These are phyloP conservation scores for Knufia petricola DNA, from an alignment of 2,329 filamentous ascomycete genomes.

Conservation along the genomic window DNA sequence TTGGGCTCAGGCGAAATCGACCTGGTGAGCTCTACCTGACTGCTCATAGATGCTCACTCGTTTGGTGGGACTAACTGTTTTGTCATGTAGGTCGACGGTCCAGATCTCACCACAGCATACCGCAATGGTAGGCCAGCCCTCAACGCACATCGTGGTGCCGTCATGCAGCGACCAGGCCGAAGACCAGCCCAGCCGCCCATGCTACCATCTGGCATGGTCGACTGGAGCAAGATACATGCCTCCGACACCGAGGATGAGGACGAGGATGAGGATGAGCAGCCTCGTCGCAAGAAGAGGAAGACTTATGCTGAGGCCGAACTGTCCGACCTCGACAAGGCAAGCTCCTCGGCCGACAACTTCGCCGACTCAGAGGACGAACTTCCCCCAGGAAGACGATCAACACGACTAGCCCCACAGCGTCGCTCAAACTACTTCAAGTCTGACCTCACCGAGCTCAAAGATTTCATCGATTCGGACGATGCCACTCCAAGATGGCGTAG, in stretches of 20 bases:
- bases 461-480: constrained; percentile 3
- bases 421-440: constrained; percentile 1
- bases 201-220: constrained; percentile 5
- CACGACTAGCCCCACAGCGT: constrained; percentile 3
- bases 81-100: not conserved
- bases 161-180: not conserved
- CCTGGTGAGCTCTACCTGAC: constrained; percentile 25
- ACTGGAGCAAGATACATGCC: constrained; percentile 14
- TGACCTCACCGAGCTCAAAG: constrained; percentile 1
- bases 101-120: not conserved
- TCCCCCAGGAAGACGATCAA: constrained; percentile 6
- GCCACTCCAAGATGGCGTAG: not conserved
- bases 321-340: constrained; percentile 8
- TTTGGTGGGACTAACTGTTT: not conserved
- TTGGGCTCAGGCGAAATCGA: constrained; percentile 30
- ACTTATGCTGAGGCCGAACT: constrained; percentile 9
- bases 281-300: constrained; percentile 9
- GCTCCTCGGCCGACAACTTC: constrained; percentile 10
- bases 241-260: constrained; percentile 16
- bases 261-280: constrained; percentile 14
- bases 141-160: not conserved
- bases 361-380: constrained; percentile 3
- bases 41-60: not conserved
- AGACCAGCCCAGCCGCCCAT: not conserved
- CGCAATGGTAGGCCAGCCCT: constrained; percentile 4